Conservation (phyloP, 345 rosid genomes). For the Crucihimalaya himalaica region DNA sequence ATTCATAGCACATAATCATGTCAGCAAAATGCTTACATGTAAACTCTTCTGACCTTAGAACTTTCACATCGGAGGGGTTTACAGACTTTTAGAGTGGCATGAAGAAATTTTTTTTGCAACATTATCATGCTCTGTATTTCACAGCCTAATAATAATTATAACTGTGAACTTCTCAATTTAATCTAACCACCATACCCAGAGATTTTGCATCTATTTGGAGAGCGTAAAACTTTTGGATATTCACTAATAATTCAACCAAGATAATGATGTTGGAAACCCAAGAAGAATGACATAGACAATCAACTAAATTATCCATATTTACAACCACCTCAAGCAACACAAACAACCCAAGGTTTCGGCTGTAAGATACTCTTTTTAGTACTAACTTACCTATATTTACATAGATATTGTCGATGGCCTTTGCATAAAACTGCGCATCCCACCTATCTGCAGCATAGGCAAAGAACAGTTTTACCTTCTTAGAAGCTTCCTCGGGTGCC, state of each 20-base stretch:
- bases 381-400: constrained; percentile 68
- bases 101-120: not conserved
- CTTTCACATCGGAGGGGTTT: not conserved
- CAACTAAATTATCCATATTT: not conserved
- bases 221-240: not conserved
- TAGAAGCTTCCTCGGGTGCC: constrained; percentile 56
- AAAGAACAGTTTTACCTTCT: constrained; percentile 64
- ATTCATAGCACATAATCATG: not conserved
- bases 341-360: not conserved
- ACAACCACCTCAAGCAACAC: not conserved
- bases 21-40: constrained; percentile 7
- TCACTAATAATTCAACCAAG: constrained; percentile 1
- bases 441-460: constrained; percentile 66
- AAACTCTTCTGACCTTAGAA: constrained; percentile 10
- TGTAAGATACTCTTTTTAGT: constrained; percentile 3
- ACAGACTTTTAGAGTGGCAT: not conserved
- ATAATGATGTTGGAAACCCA: not conserved
- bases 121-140: constrained; percentile 2
- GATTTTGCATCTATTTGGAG: not conserved
- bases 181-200: constrained; percentile 15
- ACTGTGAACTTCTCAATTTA: constrained; percentile 4
- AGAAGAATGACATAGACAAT: not conserved
- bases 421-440: constrained; percentile 85
- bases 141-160: not conserved
- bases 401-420: constrained; percentile 75